Conservation (phyloP, 352 stramenopile species). For the Globisporangium iwayamae region DNA sequence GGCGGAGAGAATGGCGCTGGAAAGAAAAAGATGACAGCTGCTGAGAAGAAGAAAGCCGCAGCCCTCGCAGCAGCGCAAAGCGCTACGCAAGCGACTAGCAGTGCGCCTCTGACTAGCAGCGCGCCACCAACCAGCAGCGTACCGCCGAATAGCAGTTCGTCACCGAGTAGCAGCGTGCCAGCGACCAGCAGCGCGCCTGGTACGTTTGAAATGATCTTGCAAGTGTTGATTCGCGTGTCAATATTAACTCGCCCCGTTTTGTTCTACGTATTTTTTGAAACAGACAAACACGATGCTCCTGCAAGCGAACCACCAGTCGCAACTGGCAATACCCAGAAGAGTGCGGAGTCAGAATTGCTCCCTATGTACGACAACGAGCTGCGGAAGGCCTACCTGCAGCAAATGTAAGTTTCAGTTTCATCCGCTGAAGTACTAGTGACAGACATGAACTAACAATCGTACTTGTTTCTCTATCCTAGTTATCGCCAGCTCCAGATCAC, state of each 20-base stretch:
- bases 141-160: not conserved
- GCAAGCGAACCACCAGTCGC: constrained; percentile 2
- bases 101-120: not conserved
- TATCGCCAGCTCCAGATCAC: constrained; percentile 64
- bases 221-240: not conserved
- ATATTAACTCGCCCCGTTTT: not conserved
- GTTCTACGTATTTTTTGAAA: not conserved
- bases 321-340: not conserved
- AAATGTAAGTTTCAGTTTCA: constrained; percentile 28
- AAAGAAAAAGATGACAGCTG: constrained; percentile 17
- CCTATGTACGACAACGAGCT: constrained; percentile 34
- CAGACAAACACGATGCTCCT: not conserved
- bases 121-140: not conserved
- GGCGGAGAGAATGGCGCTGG: constrained; percentile 20
- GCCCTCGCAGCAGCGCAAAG: constrained; percentile 1
- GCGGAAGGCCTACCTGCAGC: constrained; percentile 39
- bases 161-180: not conserved
- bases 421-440: not conserved
- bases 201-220: not conserved
- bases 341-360: constrained; percentile 15
- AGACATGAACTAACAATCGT: not conserved
- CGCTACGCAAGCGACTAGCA: not conserved
- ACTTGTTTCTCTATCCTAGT: constrained; percentile 22
- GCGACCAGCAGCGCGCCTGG: not conserved
- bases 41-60: constrained; percentile 15